phyloP scores from a whole-genome alignment of 768 basidiomycete species.

The Ramaria sp. region DNA sequence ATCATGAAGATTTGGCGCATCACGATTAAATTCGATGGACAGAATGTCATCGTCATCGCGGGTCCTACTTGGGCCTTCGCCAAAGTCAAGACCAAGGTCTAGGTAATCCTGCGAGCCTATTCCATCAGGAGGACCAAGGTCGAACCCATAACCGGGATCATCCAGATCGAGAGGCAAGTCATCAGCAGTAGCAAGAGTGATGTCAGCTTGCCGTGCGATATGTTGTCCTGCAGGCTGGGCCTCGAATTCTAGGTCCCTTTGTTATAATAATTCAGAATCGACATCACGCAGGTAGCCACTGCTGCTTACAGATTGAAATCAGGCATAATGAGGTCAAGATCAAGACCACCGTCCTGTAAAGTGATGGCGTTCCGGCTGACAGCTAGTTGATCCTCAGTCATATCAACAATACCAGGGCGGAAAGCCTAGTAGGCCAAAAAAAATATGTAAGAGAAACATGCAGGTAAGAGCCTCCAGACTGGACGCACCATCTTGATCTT shows the following conservation, averaged over 20 bases:
- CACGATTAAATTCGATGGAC: slow-evolving; percentile 71
- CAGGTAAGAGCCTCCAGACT: background rate
- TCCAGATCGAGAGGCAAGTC: slow-evolving; percentile 57
- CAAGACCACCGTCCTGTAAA: slow-evolving; percentile 49
- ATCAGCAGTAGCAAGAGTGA: slow-evolving; percentile 72
- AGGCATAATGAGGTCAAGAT: slow-evolving; percentile 72
- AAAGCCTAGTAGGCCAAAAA: slow-evolving; percentile 53
- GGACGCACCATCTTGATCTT: slow-evolving; percentile 83
- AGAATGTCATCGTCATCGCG: slow-evolving; percentile 29
- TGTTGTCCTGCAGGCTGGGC: slow-evolving; percentile 65
- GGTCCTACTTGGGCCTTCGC: slow-evolving; percentile 38
- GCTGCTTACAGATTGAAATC: slow-evolving; percentile 62
- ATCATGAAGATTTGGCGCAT: slow-evolving; percentile 39
- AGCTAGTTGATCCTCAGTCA: slow-evolving; percentile 88
- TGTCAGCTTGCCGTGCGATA: slow-evolving; percentile 77
- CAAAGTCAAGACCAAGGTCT: slow-evolving; percentile 73
- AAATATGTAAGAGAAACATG: background rate
- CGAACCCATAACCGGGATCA: slow-evolving; percentile 53
- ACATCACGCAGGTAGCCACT: slow-evolving; percentile 11
- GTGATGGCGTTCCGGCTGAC: slow-evolving; percentile 87
- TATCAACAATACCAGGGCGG: slow-evolving; percentile 88
- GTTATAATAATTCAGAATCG: slow-evolving; percentile 10
- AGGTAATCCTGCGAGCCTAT: slow-evolving; percentile 72
- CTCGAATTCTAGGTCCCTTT: slow-evolving; percentile 74
- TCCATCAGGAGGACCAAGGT: slow-evolving; percentile 68